Evolutionary conservation across 805 yeast species (phyloP).

Genomic region (Henningerozyma blattae): DNA sequence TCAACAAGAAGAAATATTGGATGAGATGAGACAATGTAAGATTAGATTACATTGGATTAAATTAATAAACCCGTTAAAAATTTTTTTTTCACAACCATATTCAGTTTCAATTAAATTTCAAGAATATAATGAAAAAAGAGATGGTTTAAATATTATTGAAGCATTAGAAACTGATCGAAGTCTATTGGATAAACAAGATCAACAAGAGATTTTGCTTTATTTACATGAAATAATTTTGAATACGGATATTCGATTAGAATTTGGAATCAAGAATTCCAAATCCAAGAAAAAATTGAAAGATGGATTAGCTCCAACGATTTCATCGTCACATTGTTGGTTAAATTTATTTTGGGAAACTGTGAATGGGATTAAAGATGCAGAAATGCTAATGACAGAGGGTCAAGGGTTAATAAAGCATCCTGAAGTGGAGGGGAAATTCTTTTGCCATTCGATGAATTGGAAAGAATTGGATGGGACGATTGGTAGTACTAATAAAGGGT

Average conservation of each 20-base stretch:
- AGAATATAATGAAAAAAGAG: slow-evolving; percentile 8
- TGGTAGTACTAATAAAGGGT: slow-evolving; percentile 47
- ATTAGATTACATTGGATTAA: slow-evolving; percentile 10
- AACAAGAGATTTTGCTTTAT: background rate
- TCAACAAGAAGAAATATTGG: slow-evolving; percentile 4
- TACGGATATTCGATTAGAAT: slow-evolving; percentile 17
- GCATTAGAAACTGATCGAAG: background rate
- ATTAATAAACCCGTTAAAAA: slow-evolving; percentile 10
- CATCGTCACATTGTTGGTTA: slow-evolving; percentile 29
- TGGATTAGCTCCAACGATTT: slow-evolving; percentile 1
- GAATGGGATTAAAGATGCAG: slow-evolving; percentile 8
- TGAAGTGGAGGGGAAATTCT: slow-evolving; percentile 6
- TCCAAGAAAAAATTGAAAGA: background rate
- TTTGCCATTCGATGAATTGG: slow-evolving; percentile 26
- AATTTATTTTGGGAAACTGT: slow-evolving; percentile 33
- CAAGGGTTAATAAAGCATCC: slow-evolving; percentile 10
- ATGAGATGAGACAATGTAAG: slow-evolving; percentile 1
- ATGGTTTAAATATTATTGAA: slow-evolving; percentile 7
- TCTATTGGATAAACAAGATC: background rate
- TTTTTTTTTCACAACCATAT: slow-evolving; percentile 4
- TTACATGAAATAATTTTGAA: slow-evolving; percentile 1
- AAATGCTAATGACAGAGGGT: slow-evolving; percentile 4
- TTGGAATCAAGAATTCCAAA: slow-evolving; percentile 8
- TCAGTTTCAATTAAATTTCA: slow-evolving; percentile 11
- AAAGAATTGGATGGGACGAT: slow-evolving; percentile 53